Evolutionary conservation across 371 early-diverging fungal species (phyloP).

Genomic region (Lichtheimia corymbifera): DNA sequence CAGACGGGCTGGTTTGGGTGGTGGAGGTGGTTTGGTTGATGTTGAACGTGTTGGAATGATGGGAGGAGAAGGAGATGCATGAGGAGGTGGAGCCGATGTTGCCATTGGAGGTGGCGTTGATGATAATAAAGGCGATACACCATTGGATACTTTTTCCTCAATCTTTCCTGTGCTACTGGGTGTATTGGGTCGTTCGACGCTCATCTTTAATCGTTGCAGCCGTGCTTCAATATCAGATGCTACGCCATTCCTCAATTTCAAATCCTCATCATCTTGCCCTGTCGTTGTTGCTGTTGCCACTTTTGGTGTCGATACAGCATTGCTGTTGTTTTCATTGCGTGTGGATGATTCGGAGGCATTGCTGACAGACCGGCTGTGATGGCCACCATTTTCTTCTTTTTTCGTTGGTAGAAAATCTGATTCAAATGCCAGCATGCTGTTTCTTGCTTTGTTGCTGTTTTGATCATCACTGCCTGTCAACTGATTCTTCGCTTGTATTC

Average conservation of each 20-base stretch:
- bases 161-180: background rate
- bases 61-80: background rate
- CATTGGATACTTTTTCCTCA: background rate
- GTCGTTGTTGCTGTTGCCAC: background rate
- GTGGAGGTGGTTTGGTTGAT: conserved; percentile 33
- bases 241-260: conserved; percentile 14
- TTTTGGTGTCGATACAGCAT: conserved; percentile 6
- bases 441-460: background rate
- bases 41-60: background rate
- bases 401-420: conserved; percentile 19
- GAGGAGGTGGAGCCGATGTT: no score
- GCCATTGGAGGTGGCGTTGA: no score
- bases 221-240: conserved; percentile 39
- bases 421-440: conserved; percentile 20
- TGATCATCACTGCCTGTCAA: background rate
- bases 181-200: conserved; percentile 8
- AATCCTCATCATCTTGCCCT: conserved; percentile 6
- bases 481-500: conserved; percentile 1
- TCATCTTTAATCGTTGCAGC: conserved; percentile 29
- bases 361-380: background rate
- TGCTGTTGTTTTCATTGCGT: conserved; percentile 2
- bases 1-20: conserved; percentile 49
- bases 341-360: conserved; percentile 7
- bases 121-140: background rate
- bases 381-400: background rate